These are phyloP conservation scores for Macrolepiota fuliginosa DNA, from an alignment of 768 basidiomycete species.

Conservation along the genomic window DNA sequence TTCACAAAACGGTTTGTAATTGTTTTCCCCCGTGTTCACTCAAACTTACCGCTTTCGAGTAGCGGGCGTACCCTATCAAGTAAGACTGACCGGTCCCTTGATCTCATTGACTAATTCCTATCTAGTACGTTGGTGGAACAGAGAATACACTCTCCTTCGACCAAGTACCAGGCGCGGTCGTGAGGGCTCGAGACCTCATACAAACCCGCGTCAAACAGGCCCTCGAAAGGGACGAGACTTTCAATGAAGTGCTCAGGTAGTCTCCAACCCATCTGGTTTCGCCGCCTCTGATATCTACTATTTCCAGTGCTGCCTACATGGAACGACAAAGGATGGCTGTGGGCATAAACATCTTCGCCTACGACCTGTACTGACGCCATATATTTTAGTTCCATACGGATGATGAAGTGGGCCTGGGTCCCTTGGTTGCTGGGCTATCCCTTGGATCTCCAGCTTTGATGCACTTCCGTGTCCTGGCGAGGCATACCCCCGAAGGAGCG, in stretches of 20 bases:
- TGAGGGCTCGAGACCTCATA: constrained; percentile 57
- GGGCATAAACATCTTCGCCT: constrained; percentile 20
- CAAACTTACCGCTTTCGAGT: constrained; percentile 6
- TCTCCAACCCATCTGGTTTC: neutral
- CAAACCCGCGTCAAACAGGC: constrained; percentile 49
- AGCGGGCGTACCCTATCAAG: constrained; percentile 85
- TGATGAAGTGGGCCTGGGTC: constrained; percentile 70
- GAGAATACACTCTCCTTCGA: constrained; percentile 69
- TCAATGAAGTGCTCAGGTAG: constrained; percentile 76
- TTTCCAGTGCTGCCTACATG: constrained; percentile 73
- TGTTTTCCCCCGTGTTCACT: neutral
- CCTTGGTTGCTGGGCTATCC: constrained; percentile 71
- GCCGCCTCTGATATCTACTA: neutral
- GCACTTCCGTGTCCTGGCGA: constrained; percentile 64
- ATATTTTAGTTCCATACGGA: constrained; percentile 72
- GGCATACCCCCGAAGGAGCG: constrained; percentile 29
- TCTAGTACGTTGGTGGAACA: constrained; percentile 75
- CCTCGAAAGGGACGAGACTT: constrained; percentile 35
- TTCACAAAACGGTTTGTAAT: constrained; percentile 72
- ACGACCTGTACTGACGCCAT: neutral
- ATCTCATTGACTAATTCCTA: neutral
- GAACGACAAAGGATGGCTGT: constrained; percentile 84
- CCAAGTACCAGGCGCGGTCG: constrained; percentile 55
- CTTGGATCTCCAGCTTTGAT: constrained; percentile 76
- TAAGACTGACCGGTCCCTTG: constrained; percentile 24